Evolutionary conservation across 306 rosid species (phyloP), one percentile per base, ranked within the genome.

Genomic region (Prunus fruticosa): DNA sequence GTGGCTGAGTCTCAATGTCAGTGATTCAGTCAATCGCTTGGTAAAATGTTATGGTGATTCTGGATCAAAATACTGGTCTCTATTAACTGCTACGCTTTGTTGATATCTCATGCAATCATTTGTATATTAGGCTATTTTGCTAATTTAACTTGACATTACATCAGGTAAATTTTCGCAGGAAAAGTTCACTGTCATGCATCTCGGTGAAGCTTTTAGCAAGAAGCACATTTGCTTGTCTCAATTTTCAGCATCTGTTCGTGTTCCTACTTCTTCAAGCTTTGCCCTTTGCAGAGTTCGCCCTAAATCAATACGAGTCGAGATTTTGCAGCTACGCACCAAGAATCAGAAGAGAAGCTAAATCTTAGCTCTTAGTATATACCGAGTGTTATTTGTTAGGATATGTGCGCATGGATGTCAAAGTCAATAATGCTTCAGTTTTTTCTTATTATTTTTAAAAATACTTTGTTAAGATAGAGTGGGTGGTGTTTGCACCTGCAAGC

Each of bases 181-280:
- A 60, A 72, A 60, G 45, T 60, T 73, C 30, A 60, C 16, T 28
- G 46, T 73, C 18, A 15, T 14, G 22, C 28, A 58, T 73, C 63
- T 25, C 2, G 46, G 77, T 60, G 58, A 73, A 61, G 60, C 77
- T 3, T 73, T 18, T 46, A 45, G 69, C 68, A 73, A 43, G 77
- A 60, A 58, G 43, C 69, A 27, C 4, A 18, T 46, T 15, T 5
- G 68, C 7, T 9, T 9, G 58, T 60, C 15, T 20, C 46, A 5
- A 14, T 45, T 73, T 45, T 73, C 77, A 27, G 45, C 76, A 58
- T 5, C 22, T 56, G 43, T 13, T 57, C 3, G 8, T 41, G 69
- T 15, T 72, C 20, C 41, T 27, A 30, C 23, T 32, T 64, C 68
- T 32, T 64, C 46, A 60, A 60, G 58, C 46, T 60, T 45, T 45